These are phyloP conservation scores for Aspergillus leporis DNA, from an alignment of 495 filamentous ascomycete species.

Conservation along the genomic window DNA sequence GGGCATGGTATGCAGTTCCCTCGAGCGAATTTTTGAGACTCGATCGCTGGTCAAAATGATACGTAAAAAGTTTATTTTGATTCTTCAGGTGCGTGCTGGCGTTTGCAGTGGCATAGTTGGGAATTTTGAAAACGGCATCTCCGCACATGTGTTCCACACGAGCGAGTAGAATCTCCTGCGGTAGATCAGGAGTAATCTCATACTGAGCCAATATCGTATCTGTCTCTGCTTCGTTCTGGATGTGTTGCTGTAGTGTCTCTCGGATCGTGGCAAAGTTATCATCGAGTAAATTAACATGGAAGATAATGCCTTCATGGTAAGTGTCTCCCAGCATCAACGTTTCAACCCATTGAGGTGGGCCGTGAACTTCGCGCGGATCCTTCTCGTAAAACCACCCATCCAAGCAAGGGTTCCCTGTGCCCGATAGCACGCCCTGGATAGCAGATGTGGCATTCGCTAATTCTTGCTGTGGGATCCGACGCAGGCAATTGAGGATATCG, in stretches of 20 bases:
- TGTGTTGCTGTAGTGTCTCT: slow-evolving; percentile 12
- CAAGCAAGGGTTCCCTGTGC: slow-evolving; percentile 32
- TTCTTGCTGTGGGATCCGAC: slow-evolving; percentile 27
- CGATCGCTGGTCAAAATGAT: slow-evolving; percentile 36
- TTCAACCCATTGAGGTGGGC: slow-evolving; percentile 28
- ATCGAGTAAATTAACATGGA: slow-evolving; percentile 29
- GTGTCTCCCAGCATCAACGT: slow-evolving; percentile 33
- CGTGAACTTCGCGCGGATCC: slow-evolving; percentile 21
- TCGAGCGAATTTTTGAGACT: slow-evolving; percentile 26
- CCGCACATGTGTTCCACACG: slow-evolving; percentile 34
- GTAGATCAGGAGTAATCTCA: slow-evolving; percentile 14
- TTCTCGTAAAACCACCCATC: slow-evolving; percentile 32
- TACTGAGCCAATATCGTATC: slow-evolving; percentile 27
- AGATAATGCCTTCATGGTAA: slow-evolving; percentile 37
- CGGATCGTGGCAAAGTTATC: slow-evolving; percentile 23
- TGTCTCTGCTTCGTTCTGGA: slow-evolving; percentile 16
- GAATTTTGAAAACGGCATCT: slow-evolving; percentile 33
- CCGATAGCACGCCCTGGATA: slow-evolving; percentile 27
- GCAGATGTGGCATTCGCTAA: slow-evolving; percentile 28
- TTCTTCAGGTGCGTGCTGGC: neutral
- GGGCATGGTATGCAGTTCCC: slow-evolving; percentile 34
- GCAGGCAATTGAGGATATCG: slow-evolving; percentile 22
- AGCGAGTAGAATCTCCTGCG: slow-evolving; percentile 14
- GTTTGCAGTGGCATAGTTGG: slow-evolving; percentile 23
- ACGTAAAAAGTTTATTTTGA: slow-evolving; percentile 12